phyloP scores from a whole-genome alignment of 2,329 filamentous ascomycete genomes.

The Verticillium nubilum region DNA sequence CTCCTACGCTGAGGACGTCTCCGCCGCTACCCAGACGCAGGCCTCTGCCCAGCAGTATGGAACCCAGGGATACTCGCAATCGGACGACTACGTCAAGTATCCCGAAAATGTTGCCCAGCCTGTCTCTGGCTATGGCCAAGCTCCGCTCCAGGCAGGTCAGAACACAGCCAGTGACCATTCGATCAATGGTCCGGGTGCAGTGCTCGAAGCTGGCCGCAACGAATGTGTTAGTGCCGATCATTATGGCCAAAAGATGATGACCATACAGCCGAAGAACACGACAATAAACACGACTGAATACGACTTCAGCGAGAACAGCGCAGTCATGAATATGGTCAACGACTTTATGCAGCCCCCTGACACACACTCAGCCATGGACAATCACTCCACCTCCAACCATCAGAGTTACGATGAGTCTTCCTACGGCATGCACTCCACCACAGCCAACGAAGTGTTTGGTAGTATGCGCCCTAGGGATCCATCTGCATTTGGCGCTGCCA shows the following conservation, averaged over 20 bases:
- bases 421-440: constrained; percentile 50
- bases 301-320: constrained; percentile 20
- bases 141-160: background rate
- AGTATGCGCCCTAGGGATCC: constrained; percentile 28
- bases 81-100: background rate
- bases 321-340: constrained; percentile 43
- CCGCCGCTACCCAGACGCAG: background rate
- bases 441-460: constrained; percentile 45
- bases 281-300: constrained; percentile 8
- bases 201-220: background rate
- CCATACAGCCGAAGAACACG: background rate
- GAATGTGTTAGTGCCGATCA: background rate
- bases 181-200: background rate
- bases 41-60: background rate
- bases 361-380: constrained; percentile 5
- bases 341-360: constrained; percentile 42
- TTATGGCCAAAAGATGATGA: background rate
- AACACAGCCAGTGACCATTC: background rate
- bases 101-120: background rate
- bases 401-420: constrained; percentile 33
- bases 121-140: background rate
- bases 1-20: background rate
- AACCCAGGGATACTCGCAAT: background rate
- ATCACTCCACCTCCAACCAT: background rate
- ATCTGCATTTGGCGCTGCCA: constrained; percentile 17